Conservation (phyloP, 768 basidiomycete genomes). For the Kwoniella sp. region DNA sequence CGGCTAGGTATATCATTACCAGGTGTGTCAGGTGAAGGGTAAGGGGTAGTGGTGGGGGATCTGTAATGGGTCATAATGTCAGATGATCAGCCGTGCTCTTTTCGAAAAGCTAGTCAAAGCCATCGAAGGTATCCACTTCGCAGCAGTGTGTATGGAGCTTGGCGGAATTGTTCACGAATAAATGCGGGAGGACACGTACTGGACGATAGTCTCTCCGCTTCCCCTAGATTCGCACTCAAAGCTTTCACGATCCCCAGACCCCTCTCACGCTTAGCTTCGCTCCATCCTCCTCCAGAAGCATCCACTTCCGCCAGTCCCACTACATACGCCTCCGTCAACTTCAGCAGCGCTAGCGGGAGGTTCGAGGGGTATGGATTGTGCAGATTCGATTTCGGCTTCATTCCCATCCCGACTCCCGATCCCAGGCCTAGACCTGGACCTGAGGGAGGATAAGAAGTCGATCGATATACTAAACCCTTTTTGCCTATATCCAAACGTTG, state of each 20-base stretch:
- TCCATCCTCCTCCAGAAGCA: conserved; percentile 39
- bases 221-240: conserved; percentile 37
- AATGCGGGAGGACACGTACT: no score
- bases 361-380: conserved; percentile 45
- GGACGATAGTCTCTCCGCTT: conserved; percentile 48
- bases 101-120: no score
- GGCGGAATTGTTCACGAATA: no score
- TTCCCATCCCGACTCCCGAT: background rate
- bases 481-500: background rate
- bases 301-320: conserved; percentile 40
- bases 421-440: background rate
- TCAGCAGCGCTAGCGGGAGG: conserved; percentile 47
- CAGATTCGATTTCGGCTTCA: conserved; percentile 39
- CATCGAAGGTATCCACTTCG: no score
- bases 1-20: conserved; percentile 50
- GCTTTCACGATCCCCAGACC: conserved; percentile 42
- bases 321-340: conserved; percentile 51
- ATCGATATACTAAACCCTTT: background rate
- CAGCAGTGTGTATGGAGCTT: no score
- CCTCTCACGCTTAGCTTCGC: conserved; percentile 49
- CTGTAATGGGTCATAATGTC: conserved; percentile 18
- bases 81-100: background rate
- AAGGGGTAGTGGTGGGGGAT: conserved; percentile 52
- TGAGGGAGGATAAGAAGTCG: background rate
- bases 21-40: conserved; percentile 52